phyloP scores from a whole-genome alignment of 2,329 filamentous ascomycete species.

The Chaetomium sp. region DNA sequence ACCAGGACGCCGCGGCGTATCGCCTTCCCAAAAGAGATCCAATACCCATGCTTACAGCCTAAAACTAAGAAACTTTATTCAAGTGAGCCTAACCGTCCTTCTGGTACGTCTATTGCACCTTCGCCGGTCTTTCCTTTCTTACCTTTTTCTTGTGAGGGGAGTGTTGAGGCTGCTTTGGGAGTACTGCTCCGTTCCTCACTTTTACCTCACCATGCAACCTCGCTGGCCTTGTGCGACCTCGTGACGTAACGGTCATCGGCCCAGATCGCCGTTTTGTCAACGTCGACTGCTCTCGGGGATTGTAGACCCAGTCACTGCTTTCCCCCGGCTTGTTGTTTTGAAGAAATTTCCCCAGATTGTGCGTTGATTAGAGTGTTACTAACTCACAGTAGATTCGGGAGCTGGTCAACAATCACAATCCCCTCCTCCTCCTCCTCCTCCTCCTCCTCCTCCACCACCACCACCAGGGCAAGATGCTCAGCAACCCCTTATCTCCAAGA shows the following conservation, averaged over 20 bases:
- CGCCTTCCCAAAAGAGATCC: neutral
- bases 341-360: neutral
- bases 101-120: too few relatives aligned
- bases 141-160: too few relatives aligned
- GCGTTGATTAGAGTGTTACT: neutral
- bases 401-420: neutral
- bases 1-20: neutral
- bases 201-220: too few relatives aligned
- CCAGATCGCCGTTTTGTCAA: too few relatives aligned
- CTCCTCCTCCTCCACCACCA: conserved; percentile 14
- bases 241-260: too few relatives aligned
- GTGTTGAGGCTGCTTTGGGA: too few relatives aligned
- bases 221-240: too few relatives aligned
- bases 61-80: conserved; percentile 3
- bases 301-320: too few relatives aligned
- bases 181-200: too few relatives aligned
- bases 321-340: too few relatives aligned
- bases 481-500: conserved; percentile 47
- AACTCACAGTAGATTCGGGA: conserved; percentile 3
- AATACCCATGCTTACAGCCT: neutral
- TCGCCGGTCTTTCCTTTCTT: too few relatives aligned
- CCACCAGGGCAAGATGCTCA: conserved; percentile 18
- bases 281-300: too few relatives aligned
- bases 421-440: conserved; percentile 15
- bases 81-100: neutral